Evolutionary conservation across 2,329 filamentous ascomycete species (phyloP).

Genomic region (Colletotrichum sp.): DNA sequence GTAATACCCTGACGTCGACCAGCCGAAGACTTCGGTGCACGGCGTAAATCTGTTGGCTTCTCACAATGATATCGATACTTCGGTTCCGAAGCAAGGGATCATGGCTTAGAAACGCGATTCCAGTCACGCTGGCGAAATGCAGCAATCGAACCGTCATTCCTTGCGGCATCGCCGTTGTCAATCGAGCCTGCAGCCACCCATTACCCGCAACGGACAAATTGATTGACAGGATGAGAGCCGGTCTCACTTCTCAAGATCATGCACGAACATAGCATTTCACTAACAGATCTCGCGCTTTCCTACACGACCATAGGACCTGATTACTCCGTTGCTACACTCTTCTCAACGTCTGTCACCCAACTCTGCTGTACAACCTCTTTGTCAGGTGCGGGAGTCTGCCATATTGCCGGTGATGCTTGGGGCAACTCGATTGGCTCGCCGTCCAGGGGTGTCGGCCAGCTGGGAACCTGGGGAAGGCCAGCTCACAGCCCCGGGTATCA

Average conservation of each 20-base stretch:
- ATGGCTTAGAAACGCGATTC: neutral
- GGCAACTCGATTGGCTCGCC: neutral
- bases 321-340: neutral
- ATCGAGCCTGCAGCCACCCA: neutral
- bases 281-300: constrained; percentile 11
- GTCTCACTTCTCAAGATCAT: constrained; percentile 19
- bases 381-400: neutral
- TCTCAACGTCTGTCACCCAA: neutral
- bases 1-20: neutral
- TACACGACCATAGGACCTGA: neutral
- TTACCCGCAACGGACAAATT: neutral
- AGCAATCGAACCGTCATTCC: neutral
- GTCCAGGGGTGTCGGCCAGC: neutral
- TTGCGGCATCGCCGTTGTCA: neutral
- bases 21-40: neutral
- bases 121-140: neutral
- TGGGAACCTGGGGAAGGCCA: neutral
- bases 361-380: neutral
- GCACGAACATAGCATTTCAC: neutral
- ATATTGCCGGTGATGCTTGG: neutral
- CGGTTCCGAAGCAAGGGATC: neutral
- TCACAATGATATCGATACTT: neutral
- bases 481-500: neutral
- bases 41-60: neutral
- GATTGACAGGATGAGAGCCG: neutral